phyloP scores from a whole-genome alignment of 2,329 filamentous ascomycete species.

The Acarospora socialis region DNA sequence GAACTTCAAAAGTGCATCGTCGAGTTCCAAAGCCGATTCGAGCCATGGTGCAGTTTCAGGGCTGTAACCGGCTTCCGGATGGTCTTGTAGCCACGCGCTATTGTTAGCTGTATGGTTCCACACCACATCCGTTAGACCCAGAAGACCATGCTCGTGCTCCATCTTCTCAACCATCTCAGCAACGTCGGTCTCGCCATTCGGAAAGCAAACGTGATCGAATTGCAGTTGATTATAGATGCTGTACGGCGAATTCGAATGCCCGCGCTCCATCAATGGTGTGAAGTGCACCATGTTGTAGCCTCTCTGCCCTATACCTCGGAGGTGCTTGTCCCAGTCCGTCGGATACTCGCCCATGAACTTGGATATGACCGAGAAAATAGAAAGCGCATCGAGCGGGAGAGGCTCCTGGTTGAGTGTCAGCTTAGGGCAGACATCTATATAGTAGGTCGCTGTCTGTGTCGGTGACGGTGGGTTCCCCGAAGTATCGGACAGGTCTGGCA shows the following conservation, averaged over 20 bases:
- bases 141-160: constrained; percentile 68
- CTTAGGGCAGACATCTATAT: constrained; percentile 82
- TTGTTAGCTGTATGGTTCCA: constrained; percentile 97
- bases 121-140: constrained; percentile 89
- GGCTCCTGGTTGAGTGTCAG: constrained; percentile 59
- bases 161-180: constrained; percentile 62
- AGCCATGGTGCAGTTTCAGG: constrained; percentile 71
- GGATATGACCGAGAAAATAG: constrained; percentile 84
- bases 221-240: constrained; percentile 84
- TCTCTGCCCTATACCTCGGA: constrained; percentile 73
- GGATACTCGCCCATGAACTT: constrained; percentile 97
- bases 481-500: constrained; percentile 59
- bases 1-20: constrained; percentile 55
- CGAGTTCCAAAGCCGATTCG: constrained; percentile 55
- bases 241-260: constrained; percentile 89
- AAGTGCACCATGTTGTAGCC: constrained; percentile 99
- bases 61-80: constrained; percentile 94
- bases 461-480: constrained; percentile 36
- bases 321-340: constrained; percentile 74
- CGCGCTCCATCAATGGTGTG: constrained; percentile 79
- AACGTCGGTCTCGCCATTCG: constrained; percentile 71
- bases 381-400: constrained; percentile 73
- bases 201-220: constrained; percentile 74
- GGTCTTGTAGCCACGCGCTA: constrained; percentile 82
- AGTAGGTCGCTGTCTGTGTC: constrained; percentile 64